Evolutionary conservation across 352 stramenopile species (phyloP), one percentile per base, ranked within the genome.

Genomic region (Phytophthora meadii): DNA sequence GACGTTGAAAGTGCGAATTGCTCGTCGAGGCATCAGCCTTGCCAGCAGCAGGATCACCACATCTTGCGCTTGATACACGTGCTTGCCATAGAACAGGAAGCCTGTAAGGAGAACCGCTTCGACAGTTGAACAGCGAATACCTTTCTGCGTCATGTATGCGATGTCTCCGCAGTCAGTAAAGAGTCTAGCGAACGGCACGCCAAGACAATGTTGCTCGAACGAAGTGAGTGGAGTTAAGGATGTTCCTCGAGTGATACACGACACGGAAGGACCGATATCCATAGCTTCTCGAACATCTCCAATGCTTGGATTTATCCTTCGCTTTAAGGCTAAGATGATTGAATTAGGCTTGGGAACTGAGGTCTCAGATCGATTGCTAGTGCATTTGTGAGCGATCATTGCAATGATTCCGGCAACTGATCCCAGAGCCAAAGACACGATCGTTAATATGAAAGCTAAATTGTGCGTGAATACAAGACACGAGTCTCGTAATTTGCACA

Each of bases 161-260:
- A 72, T 54, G 44, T 72, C 56, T 15, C 51, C 56, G 30, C 63
- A 72, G 50, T 72, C 63, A 7, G 44, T 61, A 28, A 67, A 72
- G 25, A 72, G 57, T 54, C 40, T 59, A 5, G 56, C 41, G 28
- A 71, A 59, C 1, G 50, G 42, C n/a, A 15, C 53, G 14, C 63
- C 63, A 24, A 72, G 49, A 32, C 63, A 72, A 22, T 62, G 56
- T 8, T 45, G 15, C 46, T 72, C 56, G 25, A 72, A 72, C 7
- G 41, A 59, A 28, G 50, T 67, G 14, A 67, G 32, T 14, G 7
- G 28, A 34, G 28, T 9, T 10, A 19, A 44, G 30, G 54, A 15
- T 34, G 28, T 34, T 34, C 6, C 37, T 36, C 22, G 27, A 22
- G n/a, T 15, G 19, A 61, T 46, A 3, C 28, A 61, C 12, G 28